Evolutionary conservation across 2,329 filamentous ascomycete genomes (phyloP).

Genomic region (Microsporum audouinii): DNA sequence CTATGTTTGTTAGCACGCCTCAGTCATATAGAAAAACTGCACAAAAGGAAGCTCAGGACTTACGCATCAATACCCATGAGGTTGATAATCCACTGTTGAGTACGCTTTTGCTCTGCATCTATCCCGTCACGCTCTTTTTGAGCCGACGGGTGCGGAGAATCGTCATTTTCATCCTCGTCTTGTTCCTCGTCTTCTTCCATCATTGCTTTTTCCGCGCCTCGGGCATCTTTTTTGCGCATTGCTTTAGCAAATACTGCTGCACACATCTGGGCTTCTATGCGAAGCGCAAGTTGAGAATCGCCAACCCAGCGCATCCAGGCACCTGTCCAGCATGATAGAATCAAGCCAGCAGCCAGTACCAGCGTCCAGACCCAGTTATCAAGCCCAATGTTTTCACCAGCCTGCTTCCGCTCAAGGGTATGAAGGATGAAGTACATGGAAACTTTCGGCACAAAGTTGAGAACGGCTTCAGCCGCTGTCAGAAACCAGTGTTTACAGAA

Average conservation of each 20-base stretch:
- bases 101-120: not conserved
- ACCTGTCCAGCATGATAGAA: constrained; percentile 1
- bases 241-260: constrained; percentile 5
- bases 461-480: not conserved
- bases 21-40: not conserved
- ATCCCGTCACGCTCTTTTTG: not conserved
- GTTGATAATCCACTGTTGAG: constrained; percentile 4
- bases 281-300: not conserved
- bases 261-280: constrained; percentile 4
- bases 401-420: constrained; percentile 1
- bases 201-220: not conserved
- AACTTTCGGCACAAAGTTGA: constrained; percentile 2
- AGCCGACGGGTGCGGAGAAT: not conserved
- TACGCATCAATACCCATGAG: constrained; percentile 3
- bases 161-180: not conserved
- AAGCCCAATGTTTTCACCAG: not conserved
- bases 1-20: not conserved
- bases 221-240: not conserved
- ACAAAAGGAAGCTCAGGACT: not conserved
- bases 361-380: constrained; percentile 1
- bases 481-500: not conserved
- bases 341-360: not conserved
- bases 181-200: not conserved
- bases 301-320: constrained; percentile 2
- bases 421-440: constrained; percentile 4